Conservation (phyloP, 305 asterid species). For the Rubia peregrina region DNA sequence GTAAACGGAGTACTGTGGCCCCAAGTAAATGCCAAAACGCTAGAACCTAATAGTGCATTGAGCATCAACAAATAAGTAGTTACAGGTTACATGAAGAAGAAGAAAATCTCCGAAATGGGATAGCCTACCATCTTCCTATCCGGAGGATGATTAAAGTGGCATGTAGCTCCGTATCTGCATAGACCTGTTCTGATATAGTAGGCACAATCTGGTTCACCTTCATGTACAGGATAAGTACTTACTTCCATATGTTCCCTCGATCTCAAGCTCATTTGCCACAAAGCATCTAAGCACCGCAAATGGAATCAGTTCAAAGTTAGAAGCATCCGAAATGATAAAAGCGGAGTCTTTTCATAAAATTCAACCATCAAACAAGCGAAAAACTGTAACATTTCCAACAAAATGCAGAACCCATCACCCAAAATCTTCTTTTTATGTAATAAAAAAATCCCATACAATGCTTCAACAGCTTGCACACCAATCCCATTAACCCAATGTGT, state of each 20-base stretch:
- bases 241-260: slow-evolving; percentile 69
- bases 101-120: neutral
- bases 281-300: slow-evolving; percentile 44
- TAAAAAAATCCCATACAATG: neutral
- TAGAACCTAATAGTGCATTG: neutral
- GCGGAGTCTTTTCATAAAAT: neutral
- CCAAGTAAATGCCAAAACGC: neutral
- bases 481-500: neutral
- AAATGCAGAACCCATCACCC: slow-evolving; percentile 8
- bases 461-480: neutral
- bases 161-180: slow-evolving; percentile 88
- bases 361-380: neutral
- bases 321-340: slow-evolving; percentile 1
- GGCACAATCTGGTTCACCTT: slow-evolving; percentile 93
- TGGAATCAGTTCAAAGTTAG: slow-evolving; percentile 6
- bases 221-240: slow-evolving; percentile 82
- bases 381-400: neutral
- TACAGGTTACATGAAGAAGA: neutral
- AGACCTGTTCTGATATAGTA: slow-evolving; percentile 93
- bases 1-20: neutral
- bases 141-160: slow-evolving; percentile 95
- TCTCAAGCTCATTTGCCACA: slow-evolving; percentile 74
- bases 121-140: slow-evolving; percentile 66
- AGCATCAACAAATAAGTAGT: neutral
- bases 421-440: neutral